These are phyloP conservation scores for Wickerhamomyces bisporus DNA, from an alignment of 805 yeast genomes.

Conservation along the genomic window DNA sequence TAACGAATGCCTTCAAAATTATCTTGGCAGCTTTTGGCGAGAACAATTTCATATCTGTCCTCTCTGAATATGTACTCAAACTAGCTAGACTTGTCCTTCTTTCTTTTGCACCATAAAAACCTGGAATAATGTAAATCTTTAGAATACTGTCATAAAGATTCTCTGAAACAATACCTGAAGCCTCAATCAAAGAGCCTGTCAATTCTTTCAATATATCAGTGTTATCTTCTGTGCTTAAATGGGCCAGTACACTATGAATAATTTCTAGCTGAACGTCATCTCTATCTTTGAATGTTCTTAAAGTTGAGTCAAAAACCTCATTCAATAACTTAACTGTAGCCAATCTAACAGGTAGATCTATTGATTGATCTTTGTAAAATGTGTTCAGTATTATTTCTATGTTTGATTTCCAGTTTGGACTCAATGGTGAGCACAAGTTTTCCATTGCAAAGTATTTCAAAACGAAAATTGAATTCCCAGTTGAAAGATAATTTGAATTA, in stretches of 20 bases:
- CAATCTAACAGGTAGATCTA: constrained; percentile 25
- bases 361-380: constrained; percentile 31
- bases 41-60: constrained; percentile 1
- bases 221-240: constrained; percentile 14
- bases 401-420: constrained; percentile 47
- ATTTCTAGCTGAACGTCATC: constrained; percentile 12
- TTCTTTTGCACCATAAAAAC: constrained; percentile 10
- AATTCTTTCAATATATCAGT: constrained; percentile 27
- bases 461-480: constrained; percentile 36
- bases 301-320: constrained; percentile 22
- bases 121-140: constrained; percentile 21
- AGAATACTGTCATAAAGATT: constrained; percentile 17
- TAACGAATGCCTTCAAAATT: constrained; percentile 22
- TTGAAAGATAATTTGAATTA: constrained; percentile 32
- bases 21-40: constrained; percentile 12
- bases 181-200: constrained; percentile 24
- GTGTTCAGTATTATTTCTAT: constrained; percentile 38
- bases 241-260: constrained; percentile 13
- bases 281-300: constrained; percentile 8
- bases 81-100: constrained; percentile 26
- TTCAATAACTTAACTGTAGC: constrained; percentile 25
- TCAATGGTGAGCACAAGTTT: constrained; percentile 48
- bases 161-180: constrained; percentile 9
- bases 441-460: constrained; percentile 43
- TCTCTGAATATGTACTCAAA: constrained; percentile 1